A percentile compares a stretch with the other conserved stretches of the same genome.
phyloP scores from a whole-genome alignment of 345 rosid genomes.

The Crucihimalaya himalaica region DNA sequence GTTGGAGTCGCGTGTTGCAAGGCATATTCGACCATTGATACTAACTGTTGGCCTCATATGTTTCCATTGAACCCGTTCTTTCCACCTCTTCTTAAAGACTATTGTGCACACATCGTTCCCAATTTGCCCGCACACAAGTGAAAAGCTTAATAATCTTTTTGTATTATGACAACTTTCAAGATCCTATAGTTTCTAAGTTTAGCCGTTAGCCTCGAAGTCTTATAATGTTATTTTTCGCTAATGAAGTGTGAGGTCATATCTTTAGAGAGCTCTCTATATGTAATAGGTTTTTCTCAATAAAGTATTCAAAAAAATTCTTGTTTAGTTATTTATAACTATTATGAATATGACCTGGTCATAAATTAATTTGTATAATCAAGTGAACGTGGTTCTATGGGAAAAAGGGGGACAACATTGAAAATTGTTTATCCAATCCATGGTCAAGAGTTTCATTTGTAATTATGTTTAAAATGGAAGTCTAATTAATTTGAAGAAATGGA shows the following conservation, averaged over 20 bases:
- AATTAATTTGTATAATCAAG: too few relatives aligned
- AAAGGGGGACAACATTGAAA: too few relatives aligned
- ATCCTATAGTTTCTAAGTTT: conserved; percentile 6
- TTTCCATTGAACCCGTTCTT: conserved; percentile 13
- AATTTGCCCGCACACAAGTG: conserved; percentile 1
- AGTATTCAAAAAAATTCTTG: neutral
- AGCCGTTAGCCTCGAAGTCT: neutral
- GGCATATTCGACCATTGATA: conserved; percentile 2
- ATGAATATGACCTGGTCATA: too few relatives aligned
- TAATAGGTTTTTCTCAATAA: neutral
- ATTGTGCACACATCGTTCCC: neutral
- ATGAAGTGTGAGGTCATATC: neutral
- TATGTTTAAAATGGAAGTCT: too few relatives aligned
- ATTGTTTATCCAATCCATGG: too few relatives aligned
- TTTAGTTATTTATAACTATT: neutral
- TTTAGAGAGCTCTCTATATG: neutral
- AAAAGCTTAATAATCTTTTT: too few relatives aligned
- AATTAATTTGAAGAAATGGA: too few relatives aligned
- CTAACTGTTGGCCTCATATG: conserved; percentile 28
- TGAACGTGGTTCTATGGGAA: too few relatives aligned
- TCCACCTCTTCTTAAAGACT: conserved; percentile 12
- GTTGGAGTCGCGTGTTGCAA: conserved; percentile 26
- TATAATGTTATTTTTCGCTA: too few relatives aligned
- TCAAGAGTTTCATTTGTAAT: too few relatives aligned
- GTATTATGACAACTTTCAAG: neutral